These are phyloP conservation scores for Vitis riparia DNA, from an alignment of 164 flowering plant genomes.

Conservation along the genomic window DNA sequence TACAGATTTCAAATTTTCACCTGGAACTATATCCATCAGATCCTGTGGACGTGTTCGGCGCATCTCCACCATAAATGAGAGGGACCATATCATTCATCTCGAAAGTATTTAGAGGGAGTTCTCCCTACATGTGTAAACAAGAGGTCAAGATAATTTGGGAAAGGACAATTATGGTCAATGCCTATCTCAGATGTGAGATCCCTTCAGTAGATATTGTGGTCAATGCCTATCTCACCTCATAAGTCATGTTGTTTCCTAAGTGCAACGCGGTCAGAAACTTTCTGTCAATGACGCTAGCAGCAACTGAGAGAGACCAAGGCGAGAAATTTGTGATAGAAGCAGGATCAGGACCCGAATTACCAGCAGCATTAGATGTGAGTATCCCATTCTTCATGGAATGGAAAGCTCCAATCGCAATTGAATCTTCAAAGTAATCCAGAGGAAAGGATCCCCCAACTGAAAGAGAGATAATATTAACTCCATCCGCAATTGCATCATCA, in stretches of 20 bases:
- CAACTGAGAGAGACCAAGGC: slow-evolving; percentile 32
- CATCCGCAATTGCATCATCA: slow-evolving; percentile 26
- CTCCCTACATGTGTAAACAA: slow-evolving; percentile 5
- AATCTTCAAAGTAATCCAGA: slow-evolving; percentile 4
- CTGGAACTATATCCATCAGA: background rate
- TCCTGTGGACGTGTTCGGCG: slow-evolving; percentile 4
- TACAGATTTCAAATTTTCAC: background rate
- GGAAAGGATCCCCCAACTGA: slow-evolving; percentile 8
- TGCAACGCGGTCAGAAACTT: slow-evolving; percentile 17
- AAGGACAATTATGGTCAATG: background rate
- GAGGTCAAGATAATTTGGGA: background rate
- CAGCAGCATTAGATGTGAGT: slow-evolving; percentile 25
- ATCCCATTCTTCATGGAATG: slow-evolving; percentile 35
- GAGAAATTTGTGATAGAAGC: slow-evolving; percentile 7
- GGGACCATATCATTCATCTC: background rate
- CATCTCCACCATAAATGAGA: slow-evolving; percentile 12
- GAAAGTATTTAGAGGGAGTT: slow-evolving; percentile 9
- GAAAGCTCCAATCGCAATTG: slow-evolving; percentile 32
- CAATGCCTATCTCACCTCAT: slow-evolving; percentile 16
- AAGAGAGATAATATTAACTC: slow-evolving; percentile 24
- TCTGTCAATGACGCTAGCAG: slow-evolving; percentile 37
- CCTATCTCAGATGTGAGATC: no score
- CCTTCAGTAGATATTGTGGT: no score
- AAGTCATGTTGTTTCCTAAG: slow-evolving; percentile 20
- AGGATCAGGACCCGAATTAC: slow-evolving; percentile 22